These are phyloP conservation scores for Diacronema lutheri DNA, from an alignment of 78 protist species.

Conservation along the genomic window DNA sequence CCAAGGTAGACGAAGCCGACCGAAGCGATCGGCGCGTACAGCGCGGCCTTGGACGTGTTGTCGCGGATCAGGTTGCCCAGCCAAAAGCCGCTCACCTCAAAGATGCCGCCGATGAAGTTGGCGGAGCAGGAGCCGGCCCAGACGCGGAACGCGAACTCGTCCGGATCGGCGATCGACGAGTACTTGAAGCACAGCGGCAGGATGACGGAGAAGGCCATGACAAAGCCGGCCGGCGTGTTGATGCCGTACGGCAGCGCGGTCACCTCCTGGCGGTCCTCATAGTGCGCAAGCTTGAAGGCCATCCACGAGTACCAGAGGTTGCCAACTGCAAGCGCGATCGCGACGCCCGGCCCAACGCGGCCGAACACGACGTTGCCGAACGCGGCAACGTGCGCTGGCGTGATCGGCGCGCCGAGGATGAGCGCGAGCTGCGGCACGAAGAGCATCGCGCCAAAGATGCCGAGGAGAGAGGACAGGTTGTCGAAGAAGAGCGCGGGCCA, in stretches of 20 bases:
- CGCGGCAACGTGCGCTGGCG: not conserved
- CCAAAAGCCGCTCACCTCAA: not conserved
- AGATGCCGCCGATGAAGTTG: not conserved
- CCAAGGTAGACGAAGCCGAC: conserved; percentile 4
- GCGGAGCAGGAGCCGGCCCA: not conserved
- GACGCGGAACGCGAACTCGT: not conserved
- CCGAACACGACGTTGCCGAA: not conserved
- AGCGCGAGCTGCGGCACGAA: not conserved
- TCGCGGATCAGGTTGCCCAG: not conserved
- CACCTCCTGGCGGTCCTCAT: not conserved
- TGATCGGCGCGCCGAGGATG: not conserved
- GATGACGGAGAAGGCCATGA: not conserved
- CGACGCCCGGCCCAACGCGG: not conserved
- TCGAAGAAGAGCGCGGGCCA: not conserved
- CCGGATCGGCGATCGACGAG: not conserved
- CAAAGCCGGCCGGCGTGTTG: not conserved
- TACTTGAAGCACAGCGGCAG: not conserved
- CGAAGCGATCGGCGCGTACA: not conserved
- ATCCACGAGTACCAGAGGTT: not conserved
- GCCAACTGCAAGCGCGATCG: not conserved
- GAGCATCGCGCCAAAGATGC: not conserved
- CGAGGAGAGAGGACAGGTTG: not conserved
- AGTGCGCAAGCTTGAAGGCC: not conserved
- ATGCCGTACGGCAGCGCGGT: conserved; percentile 26
- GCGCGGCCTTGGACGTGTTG: not conserved